Percentiles rank a stretch among this genome's conserved stretches.
Evolutionary conservation across 2,329 filamentous ascomycete species (phyloP).

Genomic region (Metarhizium guizhouense): DNA sequence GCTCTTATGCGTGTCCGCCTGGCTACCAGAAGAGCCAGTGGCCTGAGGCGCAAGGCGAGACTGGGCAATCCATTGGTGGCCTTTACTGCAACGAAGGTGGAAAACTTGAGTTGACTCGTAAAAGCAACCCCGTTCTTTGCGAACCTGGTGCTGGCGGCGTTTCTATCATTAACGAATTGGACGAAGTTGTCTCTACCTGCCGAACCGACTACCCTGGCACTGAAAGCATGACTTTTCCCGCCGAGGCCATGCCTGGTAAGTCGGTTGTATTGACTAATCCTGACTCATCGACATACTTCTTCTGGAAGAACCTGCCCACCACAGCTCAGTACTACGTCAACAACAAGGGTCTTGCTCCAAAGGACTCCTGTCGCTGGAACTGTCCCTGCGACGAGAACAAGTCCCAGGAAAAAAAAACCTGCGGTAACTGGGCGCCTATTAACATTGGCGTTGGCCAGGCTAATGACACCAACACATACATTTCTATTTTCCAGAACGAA

Average conservation of each 20-base stretch:
- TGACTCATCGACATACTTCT: conserved; percentile 62
- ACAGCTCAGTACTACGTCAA: conserved; percentile 98
- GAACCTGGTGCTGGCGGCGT: conserved; percentile 62
- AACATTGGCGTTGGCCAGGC: conserved; percentile 75
- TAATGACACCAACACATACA: conserved; percentile 56
- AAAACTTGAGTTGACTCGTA: conserved; percentile 70
- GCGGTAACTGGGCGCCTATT: conserved; percentile 80
- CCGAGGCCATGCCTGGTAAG: conserved; percentile 51
- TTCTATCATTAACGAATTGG: conserved; percentile 65
- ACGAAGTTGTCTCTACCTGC: conserved; percentile 63
- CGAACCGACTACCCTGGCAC: conserved; percentile 94
- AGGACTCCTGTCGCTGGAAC: conserved; percentile 70
- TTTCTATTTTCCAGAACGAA: conserved; percentile 77
- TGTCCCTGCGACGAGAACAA: conserved; percentile 28
- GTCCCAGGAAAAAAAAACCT: conserved; percentile 27
- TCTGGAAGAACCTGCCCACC: conserved; percentile 64
- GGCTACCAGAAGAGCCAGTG: conserved; percentile 93
- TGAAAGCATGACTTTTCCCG: conserved; percentile 78
- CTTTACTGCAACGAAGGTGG: conserved; percentile 66
- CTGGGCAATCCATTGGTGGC: conserved; percentile 80
- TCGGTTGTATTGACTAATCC: conserved; percentile 66
- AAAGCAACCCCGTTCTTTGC: conserved; percentile 61
- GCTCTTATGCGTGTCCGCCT: conserved; percentile 86
- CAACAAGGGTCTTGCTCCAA: conserved; percentile 57
- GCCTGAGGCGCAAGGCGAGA: conserved; percentile 67